Percentiles rank a stretch among this genome's conserved stretches.
These are phyloP conservation scores for Schwanniomyces polymorphus DNA, from an alignment of 805 yeast genomes.

Conservation along the genomic window DNA sequence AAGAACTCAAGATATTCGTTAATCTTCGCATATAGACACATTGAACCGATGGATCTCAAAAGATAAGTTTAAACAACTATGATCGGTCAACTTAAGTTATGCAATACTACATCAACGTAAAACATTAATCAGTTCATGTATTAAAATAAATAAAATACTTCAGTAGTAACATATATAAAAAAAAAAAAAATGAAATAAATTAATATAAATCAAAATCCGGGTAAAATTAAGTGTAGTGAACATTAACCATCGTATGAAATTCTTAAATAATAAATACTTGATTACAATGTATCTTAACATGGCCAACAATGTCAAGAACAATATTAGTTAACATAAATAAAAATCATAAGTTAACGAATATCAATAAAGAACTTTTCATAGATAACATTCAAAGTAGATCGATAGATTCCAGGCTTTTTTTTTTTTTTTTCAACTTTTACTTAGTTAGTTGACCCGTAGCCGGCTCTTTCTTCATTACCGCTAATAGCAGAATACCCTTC, in stretches of 20 bases:
- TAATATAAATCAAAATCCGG: not conserved
- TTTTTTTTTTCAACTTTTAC: not conserved
- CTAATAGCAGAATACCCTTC: constrained; percentile 26
- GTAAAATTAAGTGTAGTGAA: constrained; percentile 2
- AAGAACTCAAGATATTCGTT: constrained; percentile 8
- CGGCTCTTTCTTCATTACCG: constrained; percentile 26
- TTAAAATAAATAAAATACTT: not conserved
- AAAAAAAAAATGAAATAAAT: not conserved
- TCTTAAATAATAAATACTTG: no score
- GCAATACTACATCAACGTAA: constrained; percentile 18
- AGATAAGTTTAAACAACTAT: constrained; percentile 23
- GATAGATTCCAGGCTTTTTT: no score
- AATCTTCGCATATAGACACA: constrained; percentile 50
- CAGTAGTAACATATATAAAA: no score
- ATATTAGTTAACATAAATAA: no score
- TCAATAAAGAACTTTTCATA: no score
- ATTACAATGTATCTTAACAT: no score
- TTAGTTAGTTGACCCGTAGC: constrained; percentile 7
- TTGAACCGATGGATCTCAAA: constrained; percentile 42
- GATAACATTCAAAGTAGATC: no score
- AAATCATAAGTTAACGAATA: no score
- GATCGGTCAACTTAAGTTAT: constrained; percentile 50
- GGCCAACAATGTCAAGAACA: no score
- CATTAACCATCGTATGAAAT: no score
- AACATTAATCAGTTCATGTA: not conserved